phyloP scores from a whole-genome alignment of 1,139 yeast genomes.

The Pichia cactophila region DNA sequence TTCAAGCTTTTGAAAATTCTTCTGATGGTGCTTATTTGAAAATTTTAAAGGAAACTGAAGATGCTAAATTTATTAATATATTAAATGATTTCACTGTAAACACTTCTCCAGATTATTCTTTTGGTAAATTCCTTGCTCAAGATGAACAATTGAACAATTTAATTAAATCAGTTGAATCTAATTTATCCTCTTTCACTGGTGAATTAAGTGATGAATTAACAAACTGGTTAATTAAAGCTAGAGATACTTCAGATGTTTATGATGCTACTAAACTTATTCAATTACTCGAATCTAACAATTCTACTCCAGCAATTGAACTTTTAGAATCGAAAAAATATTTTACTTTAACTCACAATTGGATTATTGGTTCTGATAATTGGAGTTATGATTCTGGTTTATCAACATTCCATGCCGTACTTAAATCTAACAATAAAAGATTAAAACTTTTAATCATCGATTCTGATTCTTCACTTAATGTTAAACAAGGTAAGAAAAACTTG shows the following conservation, averaged over 20 bases:
- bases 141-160: constrained; percentile 46
- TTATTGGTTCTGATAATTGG: constrained; percentile 94
- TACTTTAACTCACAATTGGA: constrained; percentile 57
- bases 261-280: constrained; percentile 31
- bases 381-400: constrained; percentile 87
- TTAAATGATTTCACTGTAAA: constrained; percentile 53
- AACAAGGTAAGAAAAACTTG: constrained; percentile 74
- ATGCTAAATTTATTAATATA: constrained; percentile 35
- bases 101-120: constrained; percentile 75
- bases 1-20: constrained; percentile 34
- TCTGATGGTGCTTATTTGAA: constrained; percentile 76
- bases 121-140: constrained; percentile 61
- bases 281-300: constrained; percentile 19
- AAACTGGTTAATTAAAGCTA: constrained; percentile 53
- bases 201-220: constrained; percentile 54
- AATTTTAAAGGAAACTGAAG: constrained; percentile 54
- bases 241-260: constrained; percentile 24
- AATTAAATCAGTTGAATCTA: constrained; percentile 42
- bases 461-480: constrained; percentile 60
- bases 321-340: constrained; percentile 42
- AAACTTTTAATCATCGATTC: constrained; percentile 86
- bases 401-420: constrained; percentile 79
- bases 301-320: constrained; percentile 35
- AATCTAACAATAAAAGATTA: constrained; percentile 61
- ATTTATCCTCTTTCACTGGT: constrained; percentile 29